Base-by-base conservation (phyloP, 768 basidiomycete genomes). In the Galerina sulciceps region DNA sequence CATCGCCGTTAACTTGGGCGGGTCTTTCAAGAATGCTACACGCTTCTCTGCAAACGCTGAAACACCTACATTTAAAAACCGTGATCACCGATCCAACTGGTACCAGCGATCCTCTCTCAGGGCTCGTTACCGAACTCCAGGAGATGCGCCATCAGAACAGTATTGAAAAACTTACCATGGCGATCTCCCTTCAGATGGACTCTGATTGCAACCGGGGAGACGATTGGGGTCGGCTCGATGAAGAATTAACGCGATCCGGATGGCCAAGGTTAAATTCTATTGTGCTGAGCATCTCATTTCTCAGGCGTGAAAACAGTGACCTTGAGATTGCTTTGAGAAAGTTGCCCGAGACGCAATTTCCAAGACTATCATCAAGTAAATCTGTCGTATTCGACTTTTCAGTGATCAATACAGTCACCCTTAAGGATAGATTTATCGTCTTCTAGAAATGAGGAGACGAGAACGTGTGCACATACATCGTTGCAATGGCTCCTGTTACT, bases 201-300 rank as follows among this genome's bases (percentile, higher is more conserved):
- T 23, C 13, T 1, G 42, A 53, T 6, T 53, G 52, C 34, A 31
- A 34, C 9, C 22, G 23, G 34, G 52, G 52, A 2, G 52, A 53
- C 10, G 52, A 53, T 23, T 53, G 52, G 52, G 52, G 52, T 6
- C 22, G 15, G 14, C 52, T 53, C 14, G 52, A 53, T 14, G 42
- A 44, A 10, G 52, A 41, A 13, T 23, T 53, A 2, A 31, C 41
- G 14, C 38, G 43, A 44, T 15, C 52, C 2, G 52, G 52, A 10
- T 53, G 52, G 52, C 42, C 40, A 14, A 31, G 20, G 41, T 26
- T 53, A 40, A 36, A 20, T 13, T 15, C 18, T 13, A 40, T 53
- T 31, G n/a, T 23, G 6, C 13, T 53, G 40, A 10, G 4, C 0
- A 53, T 53, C 2, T 18, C 38, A 14, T 34, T 44, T 44, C 20